phyloP scores from a whole-genome alignment of 139 green algal genomes.

The Zygnema cylindricum region DNA sequence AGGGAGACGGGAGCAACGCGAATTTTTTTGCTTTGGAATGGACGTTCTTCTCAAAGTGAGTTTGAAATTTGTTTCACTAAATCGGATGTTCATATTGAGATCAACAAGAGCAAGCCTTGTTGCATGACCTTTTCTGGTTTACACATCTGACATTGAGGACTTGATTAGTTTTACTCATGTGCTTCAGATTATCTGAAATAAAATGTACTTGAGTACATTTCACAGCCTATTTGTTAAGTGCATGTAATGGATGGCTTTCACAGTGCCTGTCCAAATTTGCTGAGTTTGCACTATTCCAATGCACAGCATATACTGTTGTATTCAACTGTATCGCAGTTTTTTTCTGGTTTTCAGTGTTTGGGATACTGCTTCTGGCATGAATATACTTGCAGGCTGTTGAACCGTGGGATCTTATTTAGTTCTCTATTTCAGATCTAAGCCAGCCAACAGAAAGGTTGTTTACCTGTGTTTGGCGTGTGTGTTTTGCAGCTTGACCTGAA shows the following conservation, averaged over 20 bases:
- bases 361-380: not conserved
- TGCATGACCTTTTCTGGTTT: not conserved
- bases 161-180: not conserved
- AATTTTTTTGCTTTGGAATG: conserved; percentile 97
- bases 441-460: not conserved
- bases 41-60: conserved; percentile 69
- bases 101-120: not conserved
- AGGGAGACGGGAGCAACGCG: conserved; percentile 86
- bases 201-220: not conserved
- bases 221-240: not conserved
- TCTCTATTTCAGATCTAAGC: not conserved
- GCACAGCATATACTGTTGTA: no score
- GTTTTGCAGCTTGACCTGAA: conserved; percentile 63
- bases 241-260: no score
- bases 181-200: not conserved
- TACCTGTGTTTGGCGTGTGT: not conserved
- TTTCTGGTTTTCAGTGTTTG: no score
- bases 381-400: not conserved
- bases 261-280: no score
- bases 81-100: not conserved
- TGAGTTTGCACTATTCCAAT: no score
- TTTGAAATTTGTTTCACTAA: not conserved
- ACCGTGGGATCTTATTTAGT: not conserved
- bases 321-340: no score
- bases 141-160: not conserved